phyloP scores from a whole-genome alignment of 2,329 filamentous ascomycete species.

The Chaetomium strumarium region DNA sequence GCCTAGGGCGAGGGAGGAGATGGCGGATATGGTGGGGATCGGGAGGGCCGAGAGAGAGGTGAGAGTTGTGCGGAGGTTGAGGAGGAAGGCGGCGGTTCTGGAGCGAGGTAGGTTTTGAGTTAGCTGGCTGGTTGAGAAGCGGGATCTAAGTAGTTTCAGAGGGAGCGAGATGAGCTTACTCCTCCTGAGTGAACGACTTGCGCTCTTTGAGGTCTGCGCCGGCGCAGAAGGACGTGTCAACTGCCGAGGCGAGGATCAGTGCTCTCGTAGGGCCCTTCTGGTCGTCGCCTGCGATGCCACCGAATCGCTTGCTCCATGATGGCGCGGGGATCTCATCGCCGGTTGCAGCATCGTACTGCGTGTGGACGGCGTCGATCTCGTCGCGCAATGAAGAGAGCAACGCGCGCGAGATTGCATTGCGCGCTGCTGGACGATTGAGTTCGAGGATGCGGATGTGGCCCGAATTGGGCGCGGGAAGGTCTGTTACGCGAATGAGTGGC shows the following conservation, averaged over 20 bases:
- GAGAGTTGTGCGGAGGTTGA: conserved; percentile 70
- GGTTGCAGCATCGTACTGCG: conserved; percentile 47
- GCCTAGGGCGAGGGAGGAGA: conserved; percentile 81
- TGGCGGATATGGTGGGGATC: conserved; percentile 83
- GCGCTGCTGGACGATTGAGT: conserved; percentile 75
- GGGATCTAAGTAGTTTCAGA: not conserved
- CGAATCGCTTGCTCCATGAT: conserved; percentile 36
- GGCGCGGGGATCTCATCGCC: conserved; percentile 45
- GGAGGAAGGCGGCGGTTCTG: conserved; percentile 75
- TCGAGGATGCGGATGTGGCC: conserved; percentile 86
- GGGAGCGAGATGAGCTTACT: conserved; percentile 48
- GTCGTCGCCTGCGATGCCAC: conserved; percentile 39
- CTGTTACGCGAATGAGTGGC: conserved; percentile 62
- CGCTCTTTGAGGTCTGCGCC: conserved; percentile 93
- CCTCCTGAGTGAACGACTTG: conserved; percentile 64
- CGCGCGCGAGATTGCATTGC: conserved; percentile 83
- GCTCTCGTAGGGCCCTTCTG: conserved; percentile 63
- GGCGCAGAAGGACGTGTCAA: conserved; percentile 86
- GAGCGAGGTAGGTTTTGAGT: conserved; percentile 6
- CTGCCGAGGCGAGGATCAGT: conserved; percentile 74
- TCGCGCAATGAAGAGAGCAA: conserved; percentile 66
- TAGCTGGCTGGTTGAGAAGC: not conserved
- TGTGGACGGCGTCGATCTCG: conserved; percentile 67
- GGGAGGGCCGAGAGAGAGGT: conserved; percentile 66
- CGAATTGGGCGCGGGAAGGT: conserved; percentile 68